Base-by-base conservation (phyloP, 192 early-diverging fungal genomes). In the Linnemannia zychae region DNA sequence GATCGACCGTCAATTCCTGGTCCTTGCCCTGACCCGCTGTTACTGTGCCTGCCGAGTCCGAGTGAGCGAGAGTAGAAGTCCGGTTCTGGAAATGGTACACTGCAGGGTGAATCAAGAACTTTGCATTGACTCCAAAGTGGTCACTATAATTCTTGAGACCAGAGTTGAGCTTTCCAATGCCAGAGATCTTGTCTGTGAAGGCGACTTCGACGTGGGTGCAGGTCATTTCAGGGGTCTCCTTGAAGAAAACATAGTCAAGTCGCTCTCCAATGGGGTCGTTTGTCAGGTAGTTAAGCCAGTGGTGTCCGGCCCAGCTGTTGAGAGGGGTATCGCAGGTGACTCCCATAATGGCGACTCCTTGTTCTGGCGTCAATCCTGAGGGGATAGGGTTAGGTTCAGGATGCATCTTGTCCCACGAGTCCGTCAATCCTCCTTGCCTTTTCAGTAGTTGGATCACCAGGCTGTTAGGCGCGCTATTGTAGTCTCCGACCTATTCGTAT, bases 191-290 rank as follows among this genome's bases (percentile, higher is more conserved):
- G 24, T 84, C 82, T n/a, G 46, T 72, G 53, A 84, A 74, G 33
- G 82, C 77, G 24, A 84, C 82, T 31, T 84, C 73, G 40, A 84
- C 82, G 4, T 66, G 57, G 16, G 66, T 77, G 46, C 89, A 90
- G 48, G 37, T 48, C 70, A 92, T 50, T 67, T 89, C 78, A 4
- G 91, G 82, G 3, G 87, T 89, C 22, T 82, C 79, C 28, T 76
- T 76, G 71, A 84, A 91, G 74, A 92, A 91, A 16, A 92, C 79
- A 70, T 90, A 92, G 38, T 92, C 91, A 15, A 92, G 77, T 31
- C 91, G 86, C 34, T 90, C 86, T 24, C 91, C 91, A 13, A 71
- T 81, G 22, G 52, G 76, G 69, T 44, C 84, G 49, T 53, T 86
- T 24, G 34, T 81, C 28, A 60, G 78, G 67, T 78, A 88, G 81